Percentiles rank a stretch among this genome's conserved stretches.
Evolutionary conservation across 176 grass and related monocot genomes (phyloP).

Genomic region (Dactylis glomerata): DNA sequence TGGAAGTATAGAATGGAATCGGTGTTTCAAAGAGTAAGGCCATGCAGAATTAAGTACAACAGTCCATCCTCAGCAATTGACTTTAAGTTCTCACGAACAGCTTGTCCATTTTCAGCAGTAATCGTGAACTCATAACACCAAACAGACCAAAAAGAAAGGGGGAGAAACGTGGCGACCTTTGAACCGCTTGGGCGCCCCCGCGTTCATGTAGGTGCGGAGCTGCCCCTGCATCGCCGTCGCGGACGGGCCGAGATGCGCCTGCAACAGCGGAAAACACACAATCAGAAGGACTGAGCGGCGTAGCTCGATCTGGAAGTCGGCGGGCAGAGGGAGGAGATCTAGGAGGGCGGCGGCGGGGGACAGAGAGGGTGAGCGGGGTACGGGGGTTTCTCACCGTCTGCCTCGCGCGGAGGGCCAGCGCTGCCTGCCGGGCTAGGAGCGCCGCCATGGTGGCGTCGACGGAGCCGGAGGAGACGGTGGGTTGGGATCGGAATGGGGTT

Average conservation of each 20-base stretch:
- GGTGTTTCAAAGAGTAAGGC: neutral
- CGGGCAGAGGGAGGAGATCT: conserved; percentile 14
- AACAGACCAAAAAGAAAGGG: neutral
- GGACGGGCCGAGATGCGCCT: conserved; percentile 57
- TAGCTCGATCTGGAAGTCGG: conserved; percentile 13
- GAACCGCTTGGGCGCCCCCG: conserved; percentile 51
- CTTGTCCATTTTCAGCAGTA: neutral
- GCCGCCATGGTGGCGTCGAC: conserved; percentile 56
- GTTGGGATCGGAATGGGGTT: neutral
- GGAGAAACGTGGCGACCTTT: conserved; percentile 41
- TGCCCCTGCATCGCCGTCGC: conserved; percentile 67
- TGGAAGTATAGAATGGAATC: neutral
- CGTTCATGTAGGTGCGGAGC: conserved; percentile 58
- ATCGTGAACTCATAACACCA: neutral
- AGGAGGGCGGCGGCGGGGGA: neutral
- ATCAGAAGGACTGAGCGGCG: neutral
- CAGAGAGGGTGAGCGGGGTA: neutral
- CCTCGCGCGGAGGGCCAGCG: conserved; percentile 61
- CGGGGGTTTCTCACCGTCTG: conserved; percentile 44
- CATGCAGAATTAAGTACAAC: neutral
- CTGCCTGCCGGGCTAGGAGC: conserved; percentile 70
- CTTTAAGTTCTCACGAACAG: neutral
- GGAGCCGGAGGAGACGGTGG: conserved; percentile 28
- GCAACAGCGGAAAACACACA: neutral
- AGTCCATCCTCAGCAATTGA: neutral